Evolutionary conservation across 306 rosid genomes (phyloP).

Genomic region (Quercus agrifolia): DNA sequence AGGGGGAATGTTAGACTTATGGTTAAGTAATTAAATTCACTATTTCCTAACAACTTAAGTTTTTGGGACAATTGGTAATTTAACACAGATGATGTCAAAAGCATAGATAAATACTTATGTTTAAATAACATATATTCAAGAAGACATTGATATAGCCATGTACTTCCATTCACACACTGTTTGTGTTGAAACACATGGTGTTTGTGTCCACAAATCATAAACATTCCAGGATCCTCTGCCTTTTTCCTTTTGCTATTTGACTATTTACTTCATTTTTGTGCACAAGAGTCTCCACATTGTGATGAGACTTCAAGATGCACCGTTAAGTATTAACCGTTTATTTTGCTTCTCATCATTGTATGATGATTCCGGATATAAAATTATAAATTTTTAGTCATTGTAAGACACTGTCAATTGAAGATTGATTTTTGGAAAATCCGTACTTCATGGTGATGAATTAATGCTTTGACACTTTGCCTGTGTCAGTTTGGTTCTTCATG

Average conservation of each 20-base stretch:
- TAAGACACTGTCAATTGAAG: neutral
- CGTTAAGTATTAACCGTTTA: neutral
- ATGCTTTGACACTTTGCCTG: neutral
- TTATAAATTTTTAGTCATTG: neutral
- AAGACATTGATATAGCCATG: neutral
- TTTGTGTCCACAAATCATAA: neutral
- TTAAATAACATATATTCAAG: neutral
- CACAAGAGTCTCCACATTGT: neutral
- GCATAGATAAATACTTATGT: neutral
- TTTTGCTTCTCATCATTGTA: neutral
- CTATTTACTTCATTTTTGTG: neutral
- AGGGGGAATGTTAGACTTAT: no score
- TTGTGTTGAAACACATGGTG: neutral
- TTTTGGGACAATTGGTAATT: no score
- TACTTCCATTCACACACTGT: neutral
- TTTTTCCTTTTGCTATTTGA: neutral
- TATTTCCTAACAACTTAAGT: no score
- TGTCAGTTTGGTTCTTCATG: neutral
- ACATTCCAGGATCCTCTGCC: neutral
- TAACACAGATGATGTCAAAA: neutral
- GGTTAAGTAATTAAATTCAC: no score
- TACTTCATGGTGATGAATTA: neutral
- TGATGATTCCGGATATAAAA: neutral
- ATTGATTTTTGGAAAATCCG: neutral
- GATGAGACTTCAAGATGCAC: neutral